These are phyloP conservation scores for Didymellaceae sp. DNA, from an alignment of 2,329 filamentous ascomycete species.

Conservation along the genomic window DNA sequence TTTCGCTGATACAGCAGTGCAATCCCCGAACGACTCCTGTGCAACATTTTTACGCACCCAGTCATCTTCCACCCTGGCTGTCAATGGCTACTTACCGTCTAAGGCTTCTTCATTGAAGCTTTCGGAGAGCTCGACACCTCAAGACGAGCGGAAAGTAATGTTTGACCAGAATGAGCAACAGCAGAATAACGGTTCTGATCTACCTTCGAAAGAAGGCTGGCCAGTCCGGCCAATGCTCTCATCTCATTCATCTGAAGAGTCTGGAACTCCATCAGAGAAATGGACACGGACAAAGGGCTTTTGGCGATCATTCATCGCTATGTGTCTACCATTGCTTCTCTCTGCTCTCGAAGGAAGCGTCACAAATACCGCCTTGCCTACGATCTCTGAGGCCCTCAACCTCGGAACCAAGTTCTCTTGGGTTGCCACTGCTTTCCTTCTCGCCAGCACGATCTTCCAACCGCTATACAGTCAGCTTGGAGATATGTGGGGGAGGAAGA, in stretches of 20 bases:
- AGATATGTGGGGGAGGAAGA: slow-evolving; percentile 61
- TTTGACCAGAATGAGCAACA: not conserved
- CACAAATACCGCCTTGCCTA: slow-evolving; percentile 51
- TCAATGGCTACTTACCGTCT: slow-evolving; percentile 5
- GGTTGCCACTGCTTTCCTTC: slow-evolving; percentile 37
- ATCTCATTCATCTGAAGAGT: not conserved
- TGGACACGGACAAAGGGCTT: slow-evolving; percentile 28
- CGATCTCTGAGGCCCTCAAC: slow-evolving; percentile 42
- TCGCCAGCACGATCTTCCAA: slow-evolving; percentile 53
- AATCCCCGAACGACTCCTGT: slow-evolving; percentile 8
- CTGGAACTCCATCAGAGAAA: slow-evolving; percentile 7
- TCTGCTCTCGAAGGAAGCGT: slow-evolving; percentile 49
- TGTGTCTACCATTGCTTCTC: slow-evolving; percentile 41
- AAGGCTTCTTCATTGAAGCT: slow-evolving; percentile 8
- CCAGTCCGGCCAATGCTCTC: not conserved
- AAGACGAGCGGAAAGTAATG: not conserved
- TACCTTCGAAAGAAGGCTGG: not conserved
- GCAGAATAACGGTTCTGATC: not conserved
- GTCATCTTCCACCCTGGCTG: slow-evolving; percentile 6
- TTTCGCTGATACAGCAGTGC: slow-evolving; percentile 14
- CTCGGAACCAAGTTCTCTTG: slow-evolving; percentile 35
- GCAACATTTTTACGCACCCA: slow-evolving; percentile 4
- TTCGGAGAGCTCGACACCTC: not conserved
- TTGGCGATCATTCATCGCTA: slow-evolving; percentile 39
- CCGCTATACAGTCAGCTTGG: slow-evolving; percentile 60